Base-by-base conservation (phyloP, 2,329 filamentous ascomycete species). In the Xylariaceae sp. region DNA sequence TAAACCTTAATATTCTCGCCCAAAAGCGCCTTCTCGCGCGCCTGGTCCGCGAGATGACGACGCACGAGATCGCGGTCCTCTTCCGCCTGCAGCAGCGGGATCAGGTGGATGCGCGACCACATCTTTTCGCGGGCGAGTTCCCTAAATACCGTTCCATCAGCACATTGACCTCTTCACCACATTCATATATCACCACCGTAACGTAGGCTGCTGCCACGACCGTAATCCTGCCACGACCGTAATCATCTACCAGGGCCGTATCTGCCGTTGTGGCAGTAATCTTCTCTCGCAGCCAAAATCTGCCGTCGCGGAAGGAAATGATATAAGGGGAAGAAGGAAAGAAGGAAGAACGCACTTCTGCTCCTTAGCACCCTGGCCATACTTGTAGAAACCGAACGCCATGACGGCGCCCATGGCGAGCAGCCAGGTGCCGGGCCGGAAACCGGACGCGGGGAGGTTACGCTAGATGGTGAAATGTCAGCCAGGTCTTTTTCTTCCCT, bases 61-160 rank as follows among this genome's bases (percentile, higher is more conserved):
- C 94, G 85, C 64, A 96, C 92, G 74, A 93, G 88, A 77, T 99
- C 94, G 62, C 94, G 88, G 79, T 99, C 94, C 76, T 96, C 92
- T 74, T 99, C 94, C 58, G 94, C 94, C 75, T 97, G 93, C 65
- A 99, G 85, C 64, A 96, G 79, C 60, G 94, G 94, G 71, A 93
- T 94, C 65, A 99, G 82, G 78, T 97, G 86, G 77, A 99, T 96
- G 73, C 94, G 88, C 63, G 90, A 86, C 94, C 94, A 99, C 85
- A 96, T 94, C 82, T 97, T 99, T 74, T 99, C 94, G 70, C 94
- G 90, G 64, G 87, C 90, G 67, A 96, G 87, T 77, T 99, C 94
- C 73, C 92, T 97, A 70, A 8, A 30, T 11, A 13, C 7, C 35
- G 15, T 18, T n/a, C 9, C 7, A 48, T 65, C n/a, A 65, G 59